Evolutionary conservation across 345 rosid genomes (phyloP).

Genomic region (Ceriops decandra): DNA sequence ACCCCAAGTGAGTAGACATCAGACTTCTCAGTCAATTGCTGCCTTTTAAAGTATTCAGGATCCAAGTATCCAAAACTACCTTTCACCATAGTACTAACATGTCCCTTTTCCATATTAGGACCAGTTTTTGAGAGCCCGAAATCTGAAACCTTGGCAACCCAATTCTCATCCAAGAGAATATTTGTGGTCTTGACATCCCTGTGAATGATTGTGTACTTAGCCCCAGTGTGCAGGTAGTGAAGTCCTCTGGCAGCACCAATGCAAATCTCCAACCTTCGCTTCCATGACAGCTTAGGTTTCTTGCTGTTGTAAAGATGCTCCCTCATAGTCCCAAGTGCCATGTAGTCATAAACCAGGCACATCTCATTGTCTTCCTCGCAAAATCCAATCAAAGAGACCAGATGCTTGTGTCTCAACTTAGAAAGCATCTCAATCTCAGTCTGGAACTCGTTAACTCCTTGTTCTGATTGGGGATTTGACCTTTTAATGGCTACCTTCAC

Average conservation of each 20-base stretch:
- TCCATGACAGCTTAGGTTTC: conserved; percentile 58
- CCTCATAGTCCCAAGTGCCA: conserved; percentile 74
- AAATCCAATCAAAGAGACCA: conserved; percentile 80
- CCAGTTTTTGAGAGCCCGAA: conserved; percentile 81
- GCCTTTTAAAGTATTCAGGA: conserved; percentile 80
- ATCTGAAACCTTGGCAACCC: conserved; percentile 85
- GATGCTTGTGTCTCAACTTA: conserved; percentile 76
- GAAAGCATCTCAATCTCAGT: conserved; percentile 87
- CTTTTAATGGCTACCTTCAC: conserved; percentile 67
- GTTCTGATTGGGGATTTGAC: conserved; percentile 77
- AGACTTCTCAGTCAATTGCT: conserved; percentile 79
- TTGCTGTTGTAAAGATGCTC: conserved; percentile 63
- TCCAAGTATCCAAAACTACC: conserved; percentile 92
- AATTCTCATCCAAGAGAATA: conserved; percentile 74
- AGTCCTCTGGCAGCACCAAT: conserved; percentile 84
- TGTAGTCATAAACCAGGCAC: conserved; percentile 81
- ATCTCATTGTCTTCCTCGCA: conserved; percentile 80
- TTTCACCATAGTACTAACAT: conserved; percentile 84
- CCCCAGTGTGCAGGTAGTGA: conserved; percentile 91
- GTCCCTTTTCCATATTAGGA: conserved; percentile 68
- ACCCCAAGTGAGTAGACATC: conserved; percentile 90
- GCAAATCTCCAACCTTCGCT: conserved; percentile 64
- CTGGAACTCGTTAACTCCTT: conserved; percentile 75
- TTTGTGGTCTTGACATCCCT: conserved; percentile 91
- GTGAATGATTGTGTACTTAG: conserved; percentile 82